These are phyloP conservation scores for Ceratopteris richardii DNA, from an alignment of 75 land plant genomes.

Conservation along the genomic window DNA sequence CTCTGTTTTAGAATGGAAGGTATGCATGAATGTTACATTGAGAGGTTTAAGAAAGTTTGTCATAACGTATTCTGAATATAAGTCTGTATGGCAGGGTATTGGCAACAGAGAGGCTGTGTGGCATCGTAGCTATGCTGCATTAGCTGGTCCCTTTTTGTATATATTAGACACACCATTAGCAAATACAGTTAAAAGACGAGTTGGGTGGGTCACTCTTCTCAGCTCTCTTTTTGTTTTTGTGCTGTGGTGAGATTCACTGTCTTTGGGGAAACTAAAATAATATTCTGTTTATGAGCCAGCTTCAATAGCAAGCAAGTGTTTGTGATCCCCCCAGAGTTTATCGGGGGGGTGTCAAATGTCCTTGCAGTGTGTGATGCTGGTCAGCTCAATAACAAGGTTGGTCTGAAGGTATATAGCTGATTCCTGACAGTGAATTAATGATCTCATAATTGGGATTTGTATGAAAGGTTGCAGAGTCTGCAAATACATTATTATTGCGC, in stretches of 20 bases:
- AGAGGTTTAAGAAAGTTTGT: too few species aligned
- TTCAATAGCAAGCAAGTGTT: slow-evolving; percentile 68
- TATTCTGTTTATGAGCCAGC: slow-evolving; percentile 29
- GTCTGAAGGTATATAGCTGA: too few species aligned
- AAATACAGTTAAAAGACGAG: slow-evolving; percentile 48
- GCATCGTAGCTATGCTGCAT: slow-evolving; percentile 65
- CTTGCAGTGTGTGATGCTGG: slow-evolving; percentile 73
- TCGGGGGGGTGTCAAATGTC: slow-evolving; percentile 63
- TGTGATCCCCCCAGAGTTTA: slow-evolving; percentile 47
- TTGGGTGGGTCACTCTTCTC: slow-evolving; percentile 46
- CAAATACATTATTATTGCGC: slow-evolving; percentile 56
- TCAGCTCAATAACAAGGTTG: slow-evolving; percentile 54
- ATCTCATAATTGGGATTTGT: too few species aligned
- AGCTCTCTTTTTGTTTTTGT: slow-evolving; percentile 1
- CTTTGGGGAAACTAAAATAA: background rate
- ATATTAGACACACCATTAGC: slow-evolving; percentile 63
- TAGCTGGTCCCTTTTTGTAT: slow-evolving; percentile 91
- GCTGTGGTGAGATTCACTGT: background rate
- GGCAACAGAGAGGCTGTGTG: slow-evolving; percentile 95
- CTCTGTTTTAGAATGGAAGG: slow-evolving; percentile 83
- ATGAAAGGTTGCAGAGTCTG: slow-evolving; percentile 29
- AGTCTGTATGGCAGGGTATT: slow-evolving; percentile 50
- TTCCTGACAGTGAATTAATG: too few species aligned
- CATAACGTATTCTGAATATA: too few species aligned
- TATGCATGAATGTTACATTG: slow-evolving; percentile 8